These are phyloP conservation scores for Melocanna baccifera DNA, from an alignment of 176 grass and related monocot species.

Conservation along the genomic window DNA sequence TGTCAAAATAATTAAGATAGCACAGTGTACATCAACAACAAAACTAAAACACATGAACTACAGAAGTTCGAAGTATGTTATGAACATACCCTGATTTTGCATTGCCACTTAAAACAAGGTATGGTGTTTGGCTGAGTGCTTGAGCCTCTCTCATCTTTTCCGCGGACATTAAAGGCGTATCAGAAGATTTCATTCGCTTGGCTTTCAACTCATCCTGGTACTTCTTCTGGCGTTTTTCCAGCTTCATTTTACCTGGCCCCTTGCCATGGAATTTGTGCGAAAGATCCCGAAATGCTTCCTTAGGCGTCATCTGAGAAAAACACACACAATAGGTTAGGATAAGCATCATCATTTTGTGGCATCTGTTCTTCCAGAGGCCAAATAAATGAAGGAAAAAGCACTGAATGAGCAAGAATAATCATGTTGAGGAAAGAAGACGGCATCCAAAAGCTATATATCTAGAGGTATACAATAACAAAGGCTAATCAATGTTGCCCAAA, in stretches of 20 bases:
- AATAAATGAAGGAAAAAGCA: neutral
- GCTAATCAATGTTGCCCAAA: neutral
- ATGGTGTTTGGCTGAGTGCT: constrained; percentile 68
- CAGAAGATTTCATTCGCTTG: constrained; percentile 85
- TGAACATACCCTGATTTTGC: constrained; percentile 70
- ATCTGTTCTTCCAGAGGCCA: neutral
- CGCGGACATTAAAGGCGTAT: constrained; percentile 61
- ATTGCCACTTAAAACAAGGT: constrained; percentile 78
- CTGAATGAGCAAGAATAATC: neutral
- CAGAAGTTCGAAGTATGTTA: neutral
- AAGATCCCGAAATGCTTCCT: constrained; percentile 81
- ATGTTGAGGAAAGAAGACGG: neutral
- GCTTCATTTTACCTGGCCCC: constrained; percentile 91
- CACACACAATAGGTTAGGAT: neutral
- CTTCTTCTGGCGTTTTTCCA: constrained; percentile 74
- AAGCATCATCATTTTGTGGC: constrained; percentile 2
- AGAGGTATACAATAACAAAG: neutral
- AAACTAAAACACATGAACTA: neutral
- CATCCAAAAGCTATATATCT: neutral
- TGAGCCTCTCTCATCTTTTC: constrained; percentile 96
- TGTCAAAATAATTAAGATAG: neutral
- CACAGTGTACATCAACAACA: neutral
- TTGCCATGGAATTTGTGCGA: constrained; percentile 97
- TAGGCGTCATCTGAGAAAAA: constrained; percentile 69
- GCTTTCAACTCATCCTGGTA: constrained; percentile 78